Conservation (phyloP, 495 filamentous ascomycete genomes). For the Chaetomidium leptoderma region DNA sequence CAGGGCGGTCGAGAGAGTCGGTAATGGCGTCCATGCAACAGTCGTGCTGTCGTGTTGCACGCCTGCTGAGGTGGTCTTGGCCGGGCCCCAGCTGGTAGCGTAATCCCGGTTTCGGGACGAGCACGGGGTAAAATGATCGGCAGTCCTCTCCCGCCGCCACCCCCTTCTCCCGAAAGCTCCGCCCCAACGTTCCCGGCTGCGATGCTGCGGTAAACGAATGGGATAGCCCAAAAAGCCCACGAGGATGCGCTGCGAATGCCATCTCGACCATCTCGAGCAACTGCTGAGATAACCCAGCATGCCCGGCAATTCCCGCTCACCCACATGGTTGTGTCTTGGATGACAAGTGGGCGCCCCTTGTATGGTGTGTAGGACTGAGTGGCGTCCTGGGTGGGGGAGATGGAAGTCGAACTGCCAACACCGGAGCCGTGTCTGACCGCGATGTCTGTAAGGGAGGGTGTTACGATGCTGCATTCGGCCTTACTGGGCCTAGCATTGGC, state of each 20-base stretch:
- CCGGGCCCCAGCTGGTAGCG: slow-evolving; percentile 10
- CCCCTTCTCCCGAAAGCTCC: slow-evolving; percentile 9
- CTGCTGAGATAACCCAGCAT: not conserved
- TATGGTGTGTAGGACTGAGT: not conserved
- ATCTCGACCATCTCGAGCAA: slow-evolving; percentile 12
- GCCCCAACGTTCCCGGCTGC: slow-evolving; percentile 8
- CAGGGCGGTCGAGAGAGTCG: not conserved
- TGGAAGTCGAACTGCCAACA: not conserved
- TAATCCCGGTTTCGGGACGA: slow-evolving; percentile 21
- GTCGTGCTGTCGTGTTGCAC: slow-evolving; percentile 5
- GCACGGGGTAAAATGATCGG: slow-evolving; percentile 22
- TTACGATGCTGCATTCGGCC: slow-evolving; percentile 16
- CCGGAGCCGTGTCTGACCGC: not conserved
- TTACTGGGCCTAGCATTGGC: slow-evolving; percentile 16
- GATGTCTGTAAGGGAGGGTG: slow-evolving; percentile 3
- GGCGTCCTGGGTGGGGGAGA: not conserved
- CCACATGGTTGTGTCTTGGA: slow-evolving; percentile 15
- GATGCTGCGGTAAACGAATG: slow-evolving; percentile 37
- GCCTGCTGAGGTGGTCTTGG: slow-evolving; percentile 12
- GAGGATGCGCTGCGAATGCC: slow-evolving; percentile 28
- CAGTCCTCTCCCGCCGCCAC: slow-evolving; percentile 13
- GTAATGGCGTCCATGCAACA: not conserved
- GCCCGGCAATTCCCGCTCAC: not conserved
- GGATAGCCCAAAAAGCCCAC: slow-evolving; percentile 38
- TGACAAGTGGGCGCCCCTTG: slow-evolving; percentile 1